Conservation (phyloP, 2,329 filamentous ascomycete genomes). For the Sarocladium brachiariae region DNA sequence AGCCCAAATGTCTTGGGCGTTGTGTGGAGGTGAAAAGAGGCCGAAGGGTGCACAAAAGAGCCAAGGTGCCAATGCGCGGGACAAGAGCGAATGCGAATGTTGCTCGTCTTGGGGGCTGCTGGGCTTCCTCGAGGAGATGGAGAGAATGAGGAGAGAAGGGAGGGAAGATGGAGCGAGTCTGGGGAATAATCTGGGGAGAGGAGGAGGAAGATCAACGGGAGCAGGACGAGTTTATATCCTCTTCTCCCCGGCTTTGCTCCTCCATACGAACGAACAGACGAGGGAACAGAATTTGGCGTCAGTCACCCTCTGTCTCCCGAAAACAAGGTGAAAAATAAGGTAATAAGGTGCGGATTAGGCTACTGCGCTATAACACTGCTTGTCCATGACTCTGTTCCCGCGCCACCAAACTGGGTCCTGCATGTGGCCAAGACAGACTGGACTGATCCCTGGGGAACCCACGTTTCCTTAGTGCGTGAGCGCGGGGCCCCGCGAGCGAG, state of each 20-base stretch:
- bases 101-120: background rate
- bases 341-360: conserved; percentile 1
- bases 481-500: too few relatives aligned
- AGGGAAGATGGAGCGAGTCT: background rate
- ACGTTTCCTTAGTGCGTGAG: too few relatives aligned
- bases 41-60: too few relatives aligned
- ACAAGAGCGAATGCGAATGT: background rate
- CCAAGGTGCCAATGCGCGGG: conserved; percentile 3
- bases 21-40: too few relatives aligned
- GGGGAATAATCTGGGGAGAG: conserved; percentile 2
- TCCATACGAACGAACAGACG: too few relatives aligned
- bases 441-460: too few relatives aligned
- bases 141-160: too few relatives aligned
- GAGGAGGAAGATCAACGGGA: background rate
- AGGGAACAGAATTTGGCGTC: too few relatives aligned
- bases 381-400: conserved; percentile 6
- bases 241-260: background rate
- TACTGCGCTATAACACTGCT: conserved; percentile 3
- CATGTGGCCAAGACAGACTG: too few relatives aligned
- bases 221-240: background rate
- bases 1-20: too few relatives aligned
- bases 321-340: background rate
- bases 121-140: too few relatives aligned
- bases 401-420: conserved; percentile 2
- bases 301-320: too few relatives aligned